Evolutionary conservation across 306 rosid genomes (phyloP).

Genomic region (Erythrophleum fordii): DNA sequence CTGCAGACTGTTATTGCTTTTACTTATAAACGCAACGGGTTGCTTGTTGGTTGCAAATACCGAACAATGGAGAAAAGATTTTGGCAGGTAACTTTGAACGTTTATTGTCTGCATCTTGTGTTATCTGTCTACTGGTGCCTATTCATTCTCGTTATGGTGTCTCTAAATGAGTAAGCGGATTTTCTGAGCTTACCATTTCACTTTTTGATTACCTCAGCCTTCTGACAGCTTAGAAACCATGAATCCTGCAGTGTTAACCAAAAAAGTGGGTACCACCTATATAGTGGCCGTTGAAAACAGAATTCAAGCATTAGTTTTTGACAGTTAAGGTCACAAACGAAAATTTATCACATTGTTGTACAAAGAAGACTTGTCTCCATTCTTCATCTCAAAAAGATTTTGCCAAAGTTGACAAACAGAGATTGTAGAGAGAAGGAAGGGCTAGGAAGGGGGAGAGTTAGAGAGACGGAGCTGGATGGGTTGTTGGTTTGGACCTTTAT

Average conservation of each 20-base stretch:
- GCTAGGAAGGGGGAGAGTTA: background rate
- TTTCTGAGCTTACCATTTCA: background rate
- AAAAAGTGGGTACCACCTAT: background rate
- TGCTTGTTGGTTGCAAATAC: conserved; percentile 84
- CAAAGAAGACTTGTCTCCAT: background rate
- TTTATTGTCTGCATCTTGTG: background rate
- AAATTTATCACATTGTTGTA: background rate
- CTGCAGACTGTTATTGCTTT: conserved; percentile 78
- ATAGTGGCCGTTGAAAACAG: background rate
- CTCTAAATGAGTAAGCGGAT: background rate
- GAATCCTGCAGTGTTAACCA: background rate
- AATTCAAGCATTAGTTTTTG: background rate
- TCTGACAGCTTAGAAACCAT: background rate
- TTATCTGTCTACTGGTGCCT: background rate
- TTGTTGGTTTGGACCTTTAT: background rate
- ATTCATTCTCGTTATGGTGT: background rate
- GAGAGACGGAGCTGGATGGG: background rate
- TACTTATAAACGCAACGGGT: conserved; percentile 73
- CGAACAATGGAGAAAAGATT: conserved; percentile 70
- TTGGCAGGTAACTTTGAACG: conserved; percentile 75
- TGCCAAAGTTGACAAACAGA: background rate
- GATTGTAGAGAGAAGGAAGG: background rate
- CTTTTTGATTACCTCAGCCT: background rate
- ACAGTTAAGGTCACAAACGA: background rate
- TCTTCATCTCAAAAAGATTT: background rate